Evolutionary conservation across 2,329 filamentous ascomycete species (phyloP).

Genomic region (Xylariomycetidae sp.): DNA sequence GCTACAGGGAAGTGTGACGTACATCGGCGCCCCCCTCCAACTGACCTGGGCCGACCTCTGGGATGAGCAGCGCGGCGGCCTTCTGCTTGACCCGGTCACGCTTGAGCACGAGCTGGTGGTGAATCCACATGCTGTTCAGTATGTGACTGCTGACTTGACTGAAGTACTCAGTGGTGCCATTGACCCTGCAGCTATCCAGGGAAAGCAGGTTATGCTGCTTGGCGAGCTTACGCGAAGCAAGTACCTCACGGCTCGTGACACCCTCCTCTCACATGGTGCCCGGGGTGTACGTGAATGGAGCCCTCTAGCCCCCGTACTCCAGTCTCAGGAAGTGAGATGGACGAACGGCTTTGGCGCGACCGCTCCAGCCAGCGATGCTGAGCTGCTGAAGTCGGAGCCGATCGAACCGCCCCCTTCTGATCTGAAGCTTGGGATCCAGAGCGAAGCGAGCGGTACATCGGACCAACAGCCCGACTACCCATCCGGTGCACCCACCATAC

Average conservation of each 20-base stretch:
- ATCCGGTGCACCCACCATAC: slow-evolving; percentile 2
- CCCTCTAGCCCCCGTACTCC: slow-evolving; percentile 9
- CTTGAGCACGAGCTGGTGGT: slow-evolving; percentile 21
- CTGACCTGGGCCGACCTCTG: slow-evolving; percentile 27
- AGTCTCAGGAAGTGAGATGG: background rate
- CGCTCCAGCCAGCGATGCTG: slow-evolving; percentile 14
- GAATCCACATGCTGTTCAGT: slow-evolving; percentile 24
- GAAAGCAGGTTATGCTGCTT: slow-evolving; percentile 26
- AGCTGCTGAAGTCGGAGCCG: background rate
- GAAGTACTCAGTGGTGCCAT: slow-evolving; percentile 17
- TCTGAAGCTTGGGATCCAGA: no score
- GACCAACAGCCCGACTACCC: slow-evolving; percentile 1
- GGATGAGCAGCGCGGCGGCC: slow-evolving; percentile 22
- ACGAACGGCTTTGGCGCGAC: slow-evolving; percentile 14
- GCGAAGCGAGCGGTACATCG: background rate
- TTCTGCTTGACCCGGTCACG: slow-evolving; percentile 25
- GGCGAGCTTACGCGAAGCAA: slow-evolving; percentile 20
- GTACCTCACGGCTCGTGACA: slow-evolving; percentile 23
- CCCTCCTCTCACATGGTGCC: slow-evolving; percentile 21
- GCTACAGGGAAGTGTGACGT: slow-evolving; percentile 23
- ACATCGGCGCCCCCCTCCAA: slow-evolving; percentile 26
- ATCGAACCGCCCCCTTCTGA: background rate
- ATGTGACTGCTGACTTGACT: slow-evolving; percentile 14
- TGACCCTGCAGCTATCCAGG: slow-evolving; percentile 11
- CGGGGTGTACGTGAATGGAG: slow-evolving; percentile 23